Conservation (phyloP, 805 yeast genomes). For the Yarrowia sp. region DNA sequence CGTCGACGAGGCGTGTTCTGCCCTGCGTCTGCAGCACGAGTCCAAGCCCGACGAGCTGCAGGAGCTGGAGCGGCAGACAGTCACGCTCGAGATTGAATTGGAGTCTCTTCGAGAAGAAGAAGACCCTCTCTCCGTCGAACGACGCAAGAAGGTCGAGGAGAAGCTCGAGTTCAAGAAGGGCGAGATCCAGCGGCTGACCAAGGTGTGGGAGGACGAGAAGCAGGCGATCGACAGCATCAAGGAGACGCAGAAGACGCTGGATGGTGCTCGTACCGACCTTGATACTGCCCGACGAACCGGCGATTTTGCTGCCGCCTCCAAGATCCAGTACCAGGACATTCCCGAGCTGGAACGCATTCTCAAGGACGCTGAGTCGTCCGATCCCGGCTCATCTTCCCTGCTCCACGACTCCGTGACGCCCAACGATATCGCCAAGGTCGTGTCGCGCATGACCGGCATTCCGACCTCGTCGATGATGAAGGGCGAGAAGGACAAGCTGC, state of each 20-base stretch:
- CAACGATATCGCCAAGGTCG: slow-evolving; percentile 89
- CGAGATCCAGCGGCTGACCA: slow-evolving; percentile 70
- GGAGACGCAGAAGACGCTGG: slow-evolving; percentile 75
- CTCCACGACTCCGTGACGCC: slow-evolving; percentile 91
- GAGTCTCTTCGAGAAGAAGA: slow-evolving; percentile 93
- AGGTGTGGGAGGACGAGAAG: slow-evolving; percentile 84
- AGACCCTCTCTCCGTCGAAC: slow-evolving; percentile 76
- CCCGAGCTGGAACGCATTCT: slow-evolving; percentile 73
- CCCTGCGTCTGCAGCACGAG: slow-evolving; percentile 89
- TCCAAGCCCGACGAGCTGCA: slow-evolving; percentile 95
- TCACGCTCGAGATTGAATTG: slow-evolving; percentile 92
- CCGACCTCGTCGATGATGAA: slow-evolving; percentile 88
- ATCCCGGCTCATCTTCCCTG: slow-evolving; percentile 40
- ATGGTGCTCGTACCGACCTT: slow-evolving; percentile 76
- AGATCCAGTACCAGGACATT: slow-evolving; percentile 79
- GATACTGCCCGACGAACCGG: slow-evolving; percentile 83
- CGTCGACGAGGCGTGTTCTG: slow-evolving; percentile 97
- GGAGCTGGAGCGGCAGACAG: slow-evolving; percentile 78
- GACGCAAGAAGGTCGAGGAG: slow-evolving; percentile 69
- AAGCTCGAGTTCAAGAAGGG: slow-evolving; percentile 60
- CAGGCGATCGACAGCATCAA: slow-evolving; percentile 73
- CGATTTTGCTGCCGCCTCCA: slow-evolving; percentile 84
- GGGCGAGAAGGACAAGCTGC: slow-evolving; percentile 88
- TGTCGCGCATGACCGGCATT: slow-evolving; percentile 92
- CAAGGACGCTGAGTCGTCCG: slow-evolving; percentile 52